Percentiles rank a stretch among this genome's conserved stretches.
Conservation (phyloP, 129 eudicot species). For the Cynara cardunculus region DNA sequence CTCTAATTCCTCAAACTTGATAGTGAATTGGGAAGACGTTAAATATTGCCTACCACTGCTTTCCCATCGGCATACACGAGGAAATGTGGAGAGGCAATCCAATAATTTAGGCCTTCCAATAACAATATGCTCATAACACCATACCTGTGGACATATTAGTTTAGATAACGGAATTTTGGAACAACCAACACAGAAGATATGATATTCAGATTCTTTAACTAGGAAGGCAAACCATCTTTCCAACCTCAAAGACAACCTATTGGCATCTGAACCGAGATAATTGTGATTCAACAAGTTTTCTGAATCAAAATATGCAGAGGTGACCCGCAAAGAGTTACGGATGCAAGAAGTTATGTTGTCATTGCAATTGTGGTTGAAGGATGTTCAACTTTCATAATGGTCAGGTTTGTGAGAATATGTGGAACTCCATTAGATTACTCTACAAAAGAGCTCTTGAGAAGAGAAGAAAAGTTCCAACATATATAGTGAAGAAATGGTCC, state of each 20-base stretch:
- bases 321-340: too few species aligned
- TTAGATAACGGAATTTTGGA: neutral
- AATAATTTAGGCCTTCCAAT: slow-evolving; percentile 49
- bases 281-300: neutral
- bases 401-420: too few species aligned
- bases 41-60: slow-evolving; percentile 23
- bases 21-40: slow-evolving; percentile 22
- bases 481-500: too few species aligned
- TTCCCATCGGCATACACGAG: slow-evolving; percentile 66
- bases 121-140: slow-evolving; percentile 66
- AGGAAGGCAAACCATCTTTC: neutral
- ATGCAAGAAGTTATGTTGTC: too few species aligned
- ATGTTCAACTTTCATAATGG: too few species aligned
- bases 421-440: too few species aligned
- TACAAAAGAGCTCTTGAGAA: too few species aligned
- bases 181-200: neutral
- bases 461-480: too few species aligned
- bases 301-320: too few species aligned
- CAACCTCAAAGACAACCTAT: neutral
- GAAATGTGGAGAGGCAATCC: slow-evolving; percentile 27
- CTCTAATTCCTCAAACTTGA: slow-evolving; percentile 40
- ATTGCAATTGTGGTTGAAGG: too few species aligned
- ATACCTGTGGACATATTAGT: slow-evolving; percentile 32
- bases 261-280: neutral
- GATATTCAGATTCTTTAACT: neutral